Base-by-base conservation (phyloP, 208 protist genomes). In the Wallacemonas sp. region DNA sequence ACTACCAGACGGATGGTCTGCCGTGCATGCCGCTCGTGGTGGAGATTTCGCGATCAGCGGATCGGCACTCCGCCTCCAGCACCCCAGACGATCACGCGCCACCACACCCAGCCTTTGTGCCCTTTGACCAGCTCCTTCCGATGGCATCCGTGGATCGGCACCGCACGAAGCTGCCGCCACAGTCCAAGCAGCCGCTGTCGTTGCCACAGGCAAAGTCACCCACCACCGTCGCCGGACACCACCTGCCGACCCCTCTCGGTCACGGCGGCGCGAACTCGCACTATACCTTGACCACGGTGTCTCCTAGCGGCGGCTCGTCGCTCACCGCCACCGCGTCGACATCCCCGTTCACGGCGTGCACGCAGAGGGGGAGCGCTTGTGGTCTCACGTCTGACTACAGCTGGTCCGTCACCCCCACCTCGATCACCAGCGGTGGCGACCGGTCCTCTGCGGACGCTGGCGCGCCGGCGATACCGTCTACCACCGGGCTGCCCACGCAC, bases 21-120 rank as follows among this genome's bases (percentile, higher is more conserved):
- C 83, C 82, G 24, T 87, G 86, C 79, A 90, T 93, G 87, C 87
- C 87, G n/a, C 76, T 93, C 36, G 83, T 93, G 17, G 81, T 90
- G 26, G 87, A 93, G 68, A 69, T 88, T 13, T 78, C 79, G 19
- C 72, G 77, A 9, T 73, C 75, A 1, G 63, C 76, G 12, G 68
- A 76, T 15, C 74, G 66, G 3, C 42, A 46, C 34, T 17, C 41
- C 3, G 44, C 15, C 44, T 5, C 30, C 45, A 3, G 34, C 15
- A 8, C 38, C 36, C 8, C 12, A 17, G 53, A 66, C 38, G 30
- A 22, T 55, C 26, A 42, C 44, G n/a, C n/a, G 6, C 50, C 50
- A 13, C 24, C 66, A 34, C 22, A 55, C 44, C 15, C 42, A 5
- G 32, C 63, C 50, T 75, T 32, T 54, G 64, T 59, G 45, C 70